Evolutionary conservation across 306 rosid species (phyloP).

Genomic region (Hippophae tibetana): DNA sequence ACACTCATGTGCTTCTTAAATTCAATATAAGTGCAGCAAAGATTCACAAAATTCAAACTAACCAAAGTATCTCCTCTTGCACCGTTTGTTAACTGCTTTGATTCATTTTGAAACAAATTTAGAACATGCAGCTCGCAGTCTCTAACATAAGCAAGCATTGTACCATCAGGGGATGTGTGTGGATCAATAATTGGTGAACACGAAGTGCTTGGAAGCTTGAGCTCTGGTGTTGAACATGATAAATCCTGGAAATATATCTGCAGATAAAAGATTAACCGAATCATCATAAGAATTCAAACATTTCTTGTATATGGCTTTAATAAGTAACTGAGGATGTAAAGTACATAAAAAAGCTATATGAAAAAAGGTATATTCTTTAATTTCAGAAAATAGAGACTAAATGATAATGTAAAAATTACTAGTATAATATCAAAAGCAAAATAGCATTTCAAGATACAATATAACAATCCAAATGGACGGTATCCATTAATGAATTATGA

Average conservation of each 20-base stretch:
- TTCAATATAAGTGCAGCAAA: not conserved
- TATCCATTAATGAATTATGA: not conserved
- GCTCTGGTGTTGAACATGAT: slow-evolving; percentile 50
- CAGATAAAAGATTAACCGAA: slow-evolving; percentile 15
- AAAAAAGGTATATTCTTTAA: no score
- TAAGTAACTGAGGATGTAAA: not conserved
- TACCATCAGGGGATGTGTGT: slow-evolving; percentile 81
- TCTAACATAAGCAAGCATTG: slow-evolving; percentile 64
- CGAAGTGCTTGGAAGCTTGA: slow-evolving; percentile 56
- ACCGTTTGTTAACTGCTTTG: slow-evolving; percentile 70
- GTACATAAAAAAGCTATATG: not conserved
- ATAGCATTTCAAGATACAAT: no score
- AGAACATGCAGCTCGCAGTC: slow-evolving; percentile 71
- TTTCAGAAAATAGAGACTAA: no score
- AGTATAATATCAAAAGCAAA: no score
- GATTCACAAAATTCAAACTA: slow-evolving; percentile 16
- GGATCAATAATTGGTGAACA: slow-evolving; percentile 82
- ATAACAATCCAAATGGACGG: not conserved
- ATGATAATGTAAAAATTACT: no score
- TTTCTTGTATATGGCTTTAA: slow-evolving; percentile 14
- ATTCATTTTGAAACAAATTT: slow-evolving; percentile 43
- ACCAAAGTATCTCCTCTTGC: slow-evolving; percentile 56
- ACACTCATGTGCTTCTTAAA: no score
- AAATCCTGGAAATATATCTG: slow-evolving; percentile 84
- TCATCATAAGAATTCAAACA: slow-evolving; percentile 18